These are phyloP conservation scores for Mucor plumbeus DNA, from an alignment of 371 early-diverging fungal species.

Conservation along the genomic window DNA sequence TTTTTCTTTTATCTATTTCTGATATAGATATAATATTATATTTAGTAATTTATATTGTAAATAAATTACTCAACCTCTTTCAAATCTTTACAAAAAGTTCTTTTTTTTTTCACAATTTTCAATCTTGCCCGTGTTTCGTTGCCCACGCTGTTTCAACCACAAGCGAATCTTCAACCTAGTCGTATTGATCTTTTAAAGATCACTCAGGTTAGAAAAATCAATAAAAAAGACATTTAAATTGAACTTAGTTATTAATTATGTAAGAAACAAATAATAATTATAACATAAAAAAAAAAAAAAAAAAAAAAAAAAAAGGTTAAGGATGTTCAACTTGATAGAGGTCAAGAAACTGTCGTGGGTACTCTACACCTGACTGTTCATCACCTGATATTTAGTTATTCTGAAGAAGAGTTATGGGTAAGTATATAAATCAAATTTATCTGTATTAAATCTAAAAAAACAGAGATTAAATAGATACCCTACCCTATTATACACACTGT, in stretches of 20 bases:
- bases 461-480: conserved; percentile 60
- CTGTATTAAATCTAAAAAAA: neutral
- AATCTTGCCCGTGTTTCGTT: conserved; percentile 31
- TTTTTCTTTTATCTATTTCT: neutral
- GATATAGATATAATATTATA: neutral
- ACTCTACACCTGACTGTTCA: conserved; percentile 81
- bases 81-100: neutral
- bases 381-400: conserved; percentile 77
- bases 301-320: conserved; percentile 69
- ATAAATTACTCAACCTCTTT: neutral
- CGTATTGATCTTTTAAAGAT: conserved; percentile 56
- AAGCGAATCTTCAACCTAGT: conserved; percentile 43
- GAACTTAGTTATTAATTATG: neutral
- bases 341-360: conserved; percentile 60
- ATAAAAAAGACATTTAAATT: neutral
- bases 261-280: neutral
- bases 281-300: no score
- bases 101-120: conserved; percentile 19
- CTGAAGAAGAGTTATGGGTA: conserved; percentile 77
- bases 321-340: conserved; percentile 67
- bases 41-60: neutral
- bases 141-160: conserved; percentile 29
- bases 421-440: neutral
- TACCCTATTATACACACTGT: conserved; percentile 88
- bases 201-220: conserved; percentile 38